These are phyloP conservation scores for Acacia confusa DNA, from an alignment of 306 rosid genomes.

Conservation along the genomic window DNA sequence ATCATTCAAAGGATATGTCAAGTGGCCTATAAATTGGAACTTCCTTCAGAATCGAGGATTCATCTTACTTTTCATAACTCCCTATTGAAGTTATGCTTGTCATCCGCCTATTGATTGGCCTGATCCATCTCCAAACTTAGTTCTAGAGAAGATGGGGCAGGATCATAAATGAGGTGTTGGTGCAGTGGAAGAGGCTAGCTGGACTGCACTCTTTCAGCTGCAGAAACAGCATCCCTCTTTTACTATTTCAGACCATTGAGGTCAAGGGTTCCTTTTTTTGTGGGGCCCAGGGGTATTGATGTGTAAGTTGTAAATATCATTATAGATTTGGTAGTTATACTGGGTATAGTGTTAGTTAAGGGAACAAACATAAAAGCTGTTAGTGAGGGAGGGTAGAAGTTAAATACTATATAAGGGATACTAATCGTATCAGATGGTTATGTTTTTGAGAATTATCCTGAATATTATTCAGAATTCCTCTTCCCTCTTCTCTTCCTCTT, in stretches of 20 bases:
- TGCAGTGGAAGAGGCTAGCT: neutral
- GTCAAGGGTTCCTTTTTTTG: neutral
- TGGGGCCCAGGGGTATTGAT: neutral
- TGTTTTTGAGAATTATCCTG: neutral
- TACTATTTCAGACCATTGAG: neutral
- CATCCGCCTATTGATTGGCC: neutral
- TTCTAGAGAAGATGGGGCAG: neutral
- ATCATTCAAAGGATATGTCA: neutral
- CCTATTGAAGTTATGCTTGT: neutral
- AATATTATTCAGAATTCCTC: neutral
- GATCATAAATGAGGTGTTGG: neutral
- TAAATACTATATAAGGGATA: neutral
- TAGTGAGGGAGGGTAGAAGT: neutral
- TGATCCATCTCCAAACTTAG: neutral
- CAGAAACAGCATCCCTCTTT: neutral
- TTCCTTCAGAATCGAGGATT: neutral
- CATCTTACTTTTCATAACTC: neutral
- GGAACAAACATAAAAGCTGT: neutral
- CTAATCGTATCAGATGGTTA: neutral
- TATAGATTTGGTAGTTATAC: neutral
- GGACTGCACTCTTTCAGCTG: neutral
- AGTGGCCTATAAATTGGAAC: neutral
- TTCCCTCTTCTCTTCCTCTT: too few relatives aligned
- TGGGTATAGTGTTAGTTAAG: neutral
- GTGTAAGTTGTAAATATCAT: neutral